Conservation (phyloP, 2,329 filamentous ascomycete genomes). For the Exophiala oligosperma region DNA sequence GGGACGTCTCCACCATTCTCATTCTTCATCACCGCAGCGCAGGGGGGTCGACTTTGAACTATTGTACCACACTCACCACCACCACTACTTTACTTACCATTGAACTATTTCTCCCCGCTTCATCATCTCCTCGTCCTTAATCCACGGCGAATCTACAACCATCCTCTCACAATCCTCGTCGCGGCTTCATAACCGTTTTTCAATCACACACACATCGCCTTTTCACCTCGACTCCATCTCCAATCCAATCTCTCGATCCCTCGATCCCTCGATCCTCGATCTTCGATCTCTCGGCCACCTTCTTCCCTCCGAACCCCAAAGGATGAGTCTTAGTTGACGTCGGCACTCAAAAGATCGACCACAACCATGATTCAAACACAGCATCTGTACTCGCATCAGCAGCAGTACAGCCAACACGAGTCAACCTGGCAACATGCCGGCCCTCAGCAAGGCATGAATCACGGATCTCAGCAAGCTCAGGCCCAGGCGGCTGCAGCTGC, state of each 20-base stretch:
- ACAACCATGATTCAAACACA: slow-evolving; percentile 50
- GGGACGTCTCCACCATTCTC: neutral
- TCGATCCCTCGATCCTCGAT: neutral
- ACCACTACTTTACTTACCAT: too few species aligned
- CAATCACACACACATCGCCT: too few species aligned
- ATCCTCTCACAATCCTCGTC: neutral
- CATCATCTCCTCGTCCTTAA: neutral
- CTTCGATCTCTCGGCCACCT: neutral
- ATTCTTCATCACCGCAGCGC: neutral
- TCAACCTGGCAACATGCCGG: slow-evolving; percentile 45
- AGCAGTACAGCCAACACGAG: slow-evolving; percentile 52
- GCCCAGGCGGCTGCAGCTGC: slow-evolving; percentile 46
- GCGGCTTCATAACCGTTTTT: neutral
- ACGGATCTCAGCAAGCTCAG: slow-evolving; percentile 37
- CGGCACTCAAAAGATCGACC: neutral
- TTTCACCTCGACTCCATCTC: neutral
- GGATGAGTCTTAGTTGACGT: slow-evolving; percentile 23
- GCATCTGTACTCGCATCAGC: slow-evolving; percentile 63
- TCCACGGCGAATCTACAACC: too few species aligned
- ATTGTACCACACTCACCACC: too few species aligned
- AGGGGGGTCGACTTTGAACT: neutral
- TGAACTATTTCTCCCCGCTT: neutral
- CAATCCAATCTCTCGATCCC: neutral
- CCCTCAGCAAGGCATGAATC: slow-evolving; percentile 40
- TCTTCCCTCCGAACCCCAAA: slow-evolving; percentile 8